These are phyloP conservation scores for Leucosporidium scottii DNA, from an alignment of 768 basidiomycete species.

Conservation along the genomic window DNA sequence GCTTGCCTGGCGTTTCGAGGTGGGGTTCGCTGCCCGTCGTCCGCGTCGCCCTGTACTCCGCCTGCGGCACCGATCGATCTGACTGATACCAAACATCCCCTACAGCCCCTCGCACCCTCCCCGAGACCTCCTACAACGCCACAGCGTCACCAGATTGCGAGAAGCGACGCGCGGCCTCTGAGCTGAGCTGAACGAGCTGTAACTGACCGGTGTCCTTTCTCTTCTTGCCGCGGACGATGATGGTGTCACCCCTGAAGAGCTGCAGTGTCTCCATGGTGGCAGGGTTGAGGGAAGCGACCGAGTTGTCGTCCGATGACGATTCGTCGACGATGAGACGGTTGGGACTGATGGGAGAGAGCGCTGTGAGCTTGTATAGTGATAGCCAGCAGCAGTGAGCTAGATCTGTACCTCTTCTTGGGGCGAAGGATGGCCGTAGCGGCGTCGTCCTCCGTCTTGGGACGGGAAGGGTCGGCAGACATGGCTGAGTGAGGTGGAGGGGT, in stretches of 20 bases:
- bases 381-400: conserved; percentile 26
- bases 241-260: conserved; percentile 94
- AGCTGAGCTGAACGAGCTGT: neutral
- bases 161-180: neutral
- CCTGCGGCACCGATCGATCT: too few species aligned
- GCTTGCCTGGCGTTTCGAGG: neutral
- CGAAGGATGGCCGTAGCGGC: conserved; percentile 89
- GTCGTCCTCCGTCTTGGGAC: conserved; percentile 52
- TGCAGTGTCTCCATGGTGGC: conserved; percentile 90
- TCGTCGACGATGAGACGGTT: conserved; percentile 98
- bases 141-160: neutral
- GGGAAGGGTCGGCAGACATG: conserved; percentile 33
- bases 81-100: too few species aligned
- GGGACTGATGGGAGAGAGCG: conserved; percentile 52
- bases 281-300: conserved; percentile 91
- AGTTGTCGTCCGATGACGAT: conserved; percentile 88
- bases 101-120: too few species aligned
- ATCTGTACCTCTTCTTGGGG: conserved; percentile 88
- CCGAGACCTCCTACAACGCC: too few species aligned
- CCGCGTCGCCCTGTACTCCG: too few species aligned
- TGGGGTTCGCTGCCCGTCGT: neutral
- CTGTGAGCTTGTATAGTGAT: neutral
- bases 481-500: neutral
- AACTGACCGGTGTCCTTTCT: conserved; percentile 69
- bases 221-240: conserved; percentile 74